Evolutionary conservation across 768 basidiomycete species (phyloP).

Genomic region (Psilocybe azurescens): DNA sequence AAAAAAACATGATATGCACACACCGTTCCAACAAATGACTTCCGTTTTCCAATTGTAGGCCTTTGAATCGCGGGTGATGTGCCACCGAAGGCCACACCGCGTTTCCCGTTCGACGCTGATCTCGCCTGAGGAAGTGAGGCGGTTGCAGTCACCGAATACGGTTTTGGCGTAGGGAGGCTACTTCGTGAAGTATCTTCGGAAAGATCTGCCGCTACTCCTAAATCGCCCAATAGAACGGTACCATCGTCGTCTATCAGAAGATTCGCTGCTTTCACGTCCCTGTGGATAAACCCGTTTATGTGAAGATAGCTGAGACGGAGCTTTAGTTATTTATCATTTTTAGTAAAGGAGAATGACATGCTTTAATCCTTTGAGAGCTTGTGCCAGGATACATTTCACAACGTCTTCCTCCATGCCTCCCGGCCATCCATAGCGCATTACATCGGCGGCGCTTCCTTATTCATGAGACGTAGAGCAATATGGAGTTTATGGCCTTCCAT

Average conservation of each 20-base stretch:
- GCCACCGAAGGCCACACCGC: conserved; percentile 40
- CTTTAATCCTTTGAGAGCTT: conserved; percentile 90
- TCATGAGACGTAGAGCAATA: conserved; percentile 91
- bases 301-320: conserved; percentile 72
- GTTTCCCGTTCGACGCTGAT: conserved; percentile 29
- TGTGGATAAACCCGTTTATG: conserved; percentile 88
- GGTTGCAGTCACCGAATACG: conserved; percentile 34
- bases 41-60: conserved; percentile 74
- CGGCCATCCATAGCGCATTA: conserved; percentile 84
- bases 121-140: conserved; percentile 35
- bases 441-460: conserved; percentile 83
- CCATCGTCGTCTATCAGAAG: conserved; percentile 90
- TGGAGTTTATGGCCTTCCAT: conserved; percentile 81
- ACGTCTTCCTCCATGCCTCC: conserved; percentile 95
- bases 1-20: conserved; percentile 23
- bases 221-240: conserved; percentile 88
- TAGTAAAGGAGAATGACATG: conserved; percentile 38
- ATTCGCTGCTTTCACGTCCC: conserved; percentile 95
- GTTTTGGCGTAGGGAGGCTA: conserved; percentile 28
- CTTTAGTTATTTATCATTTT: conserved; percentile 4
- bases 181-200: conserved; percentile 60
- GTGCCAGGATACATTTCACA: conserved; percentile 80
- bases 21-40: conserved; percentile 92
- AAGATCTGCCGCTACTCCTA: conserved; percentile 90
- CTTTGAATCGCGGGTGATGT: conserved; percentile 34